Evolutionary conservation across 108 stramenopile genomes (phyloP), one percentile per base, ranked within the genome.

Genomic region (Nannochloropsis oceanica): DNA sequence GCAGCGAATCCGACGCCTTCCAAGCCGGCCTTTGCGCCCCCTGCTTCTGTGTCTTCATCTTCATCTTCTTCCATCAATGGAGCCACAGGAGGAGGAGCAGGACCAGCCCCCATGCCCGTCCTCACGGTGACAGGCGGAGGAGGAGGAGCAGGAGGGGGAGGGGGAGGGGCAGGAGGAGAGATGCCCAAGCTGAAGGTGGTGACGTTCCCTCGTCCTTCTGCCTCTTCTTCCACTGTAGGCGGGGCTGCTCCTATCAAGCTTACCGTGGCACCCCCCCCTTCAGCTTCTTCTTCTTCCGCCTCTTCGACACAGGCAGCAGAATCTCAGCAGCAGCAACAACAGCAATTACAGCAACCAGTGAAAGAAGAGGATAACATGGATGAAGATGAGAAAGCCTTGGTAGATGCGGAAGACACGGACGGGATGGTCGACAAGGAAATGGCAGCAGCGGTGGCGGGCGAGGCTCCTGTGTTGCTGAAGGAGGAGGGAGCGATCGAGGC

Each of bases 361-460:
- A 7, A 5, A 8, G 85, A 82, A 14, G 85, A 86, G 27, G 81
- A 50, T 5, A 44, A 82, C 18, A 81, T 46, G 46, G 85, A 44
- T 14, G 85, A 86, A 44, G 85, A 86, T 80, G 85, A 86, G 27
- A 44, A 44, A 44, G 85, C 81, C 27, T 80, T 50, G 24, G 81
- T 44, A 27, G 85, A 86, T 14, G 85, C 27, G 26, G 81, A 50
- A 14, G 81, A 82, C 11, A 42, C 13, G 12, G 59, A 27, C 8
- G 50, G 24, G 26, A 26, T 46, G 22, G 80, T 27, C 18, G 85
- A 25, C 26, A 44, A 8, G 12, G 83, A 20, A 44, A 25, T n/a
- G 18, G 81, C 25, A 12, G 81, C 20, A 44, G 44, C 81, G 0
- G 85, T 79, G 42, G 44, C 42, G 18, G 26, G 25, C 11, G 43